Percentiles rank a stretch among this genome's conserved stretches.
These are phyloP conservation scores for Didymosphaeria variabile DNA, from an alignment of 2,329 filamentous ascomycete species.

Conservation along the genomic window DNA sequence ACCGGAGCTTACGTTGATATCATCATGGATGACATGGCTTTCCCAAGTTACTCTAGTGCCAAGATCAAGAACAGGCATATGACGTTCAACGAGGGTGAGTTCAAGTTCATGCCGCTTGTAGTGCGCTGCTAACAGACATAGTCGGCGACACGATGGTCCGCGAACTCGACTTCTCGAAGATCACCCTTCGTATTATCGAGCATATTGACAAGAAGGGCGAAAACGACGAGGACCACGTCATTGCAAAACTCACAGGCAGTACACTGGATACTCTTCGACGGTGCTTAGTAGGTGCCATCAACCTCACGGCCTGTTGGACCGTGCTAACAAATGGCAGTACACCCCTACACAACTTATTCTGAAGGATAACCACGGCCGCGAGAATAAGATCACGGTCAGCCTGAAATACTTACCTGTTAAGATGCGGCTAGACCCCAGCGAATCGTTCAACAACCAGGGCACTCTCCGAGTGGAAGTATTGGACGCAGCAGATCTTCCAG, in stretches of 20 bases:
- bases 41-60: conserved; percentile 84
- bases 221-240: conserved; percentile 73
- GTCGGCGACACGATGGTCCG: conserved; percentile 94
- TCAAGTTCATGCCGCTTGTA: not conserved
- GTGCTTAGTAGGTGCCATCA: conserved; percentile 70
- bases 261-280: conserved; percentile 89
- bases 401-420: conserved; percentile 93
- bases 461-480: conserved; percentile 92
- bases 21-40: conserved; percentile 92
- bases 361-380: conserved; percentile 77
- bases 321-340: conserved; percentile 66
- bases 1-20: conserved; percentile 83
- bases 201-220: conserved; percentile 78
- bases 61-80: conserved; percentile 74
- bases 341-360: conserved; percentile 85
- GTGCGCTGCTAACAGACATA: conserved; percentile 41
- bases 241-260: conserved; percentile 84
- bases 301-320: conserved; percentile 14
- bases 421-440: conserved; percentile 92
- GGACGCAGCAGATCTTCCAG: conserved; percentile 85
- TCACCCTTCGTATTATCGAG: conserved; percentile 86
- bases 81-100: conserved; percentile 80
- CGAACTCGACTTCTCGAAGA: conserved; percentile 93
- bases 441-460: conserved; percentile 99
- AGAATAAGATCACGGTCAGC: conserved; percentile 86